Evolutionary conservation across 2,329 filamentous ascomycete species (phyloP).

Genomic region (Thermomyces lanuginosus): DNA sequence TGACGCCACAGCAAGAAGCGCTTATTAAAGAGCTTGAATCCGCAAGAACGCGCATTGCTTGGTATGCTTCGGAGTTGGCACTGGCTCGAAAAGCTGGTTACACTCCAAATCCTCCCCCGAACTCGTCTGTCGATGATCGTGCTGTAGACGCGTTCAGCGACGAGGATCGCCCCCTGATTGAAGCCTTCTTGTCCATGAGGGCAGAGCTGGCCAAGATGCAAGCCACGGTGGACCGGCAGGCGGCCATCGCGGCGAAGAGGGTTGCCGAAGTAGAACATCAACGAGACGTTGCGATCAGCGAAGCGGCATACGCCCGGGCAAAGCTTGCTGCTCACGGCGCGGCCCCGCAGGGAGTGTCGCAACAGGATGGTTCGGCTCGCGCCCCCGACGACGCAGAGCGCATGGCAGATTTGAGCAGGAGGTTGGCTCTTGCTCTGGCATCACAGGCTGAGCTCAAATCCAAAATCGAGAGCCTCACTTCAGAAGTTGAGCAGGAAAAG

Average conservation of each 20-base stretch:
- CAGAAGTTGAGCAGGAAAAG: conserved; percentile 66
- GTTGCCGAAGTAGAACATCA: conserved; percentile 92
- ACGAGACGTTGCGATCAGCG: conserved; percentile 80
- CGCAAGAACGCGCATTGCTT: conserved; percentile 74
- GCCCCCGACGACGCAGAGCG: conserved; percentile 49
- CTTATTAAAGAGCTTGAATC: conserved; percentile 75
- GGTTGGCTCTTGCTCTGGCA: conserved; percentile 66
- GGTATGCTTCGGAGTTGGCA: conserved; percentile 91
- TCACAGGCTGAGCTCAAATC: conserved; percentile 65
- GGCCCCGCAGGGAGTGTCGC: conserved; percentile 45
- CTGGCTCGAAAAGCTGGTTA: conserved; percentile 85
- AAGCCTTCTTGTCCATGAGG: conserved; percentile 83
- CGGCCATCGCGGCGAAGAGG: conserved; percentile 65
- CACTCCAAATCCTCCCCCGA: conserved; percentile 51
- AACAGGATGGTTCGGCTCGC: conserved; percentile 31
- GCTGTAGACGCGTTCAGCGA: conserved; percentile 69
- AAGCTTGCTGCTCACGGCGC: conserved; percentile 68
- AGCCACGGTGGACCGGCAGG: conserved; percentile 73
- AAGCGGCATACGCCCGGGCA: conserved; percentile 88
- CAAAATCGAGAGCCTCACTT: conserved; percentile 51
- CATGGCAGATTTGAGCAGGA: conserved; percentile 58
- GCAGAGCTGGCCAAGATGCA: conserved; percentile 81
- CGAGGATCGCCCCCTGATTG: conserved; percentile 78
- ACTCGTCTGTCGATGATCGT: conserved; percentile 59
- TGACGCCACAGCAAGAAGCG: conserved; percentile 38